Evolutionary conservation across 306 rosid species (phyloP).

Genomic region (Hippophae gyantsensis): DNA sequence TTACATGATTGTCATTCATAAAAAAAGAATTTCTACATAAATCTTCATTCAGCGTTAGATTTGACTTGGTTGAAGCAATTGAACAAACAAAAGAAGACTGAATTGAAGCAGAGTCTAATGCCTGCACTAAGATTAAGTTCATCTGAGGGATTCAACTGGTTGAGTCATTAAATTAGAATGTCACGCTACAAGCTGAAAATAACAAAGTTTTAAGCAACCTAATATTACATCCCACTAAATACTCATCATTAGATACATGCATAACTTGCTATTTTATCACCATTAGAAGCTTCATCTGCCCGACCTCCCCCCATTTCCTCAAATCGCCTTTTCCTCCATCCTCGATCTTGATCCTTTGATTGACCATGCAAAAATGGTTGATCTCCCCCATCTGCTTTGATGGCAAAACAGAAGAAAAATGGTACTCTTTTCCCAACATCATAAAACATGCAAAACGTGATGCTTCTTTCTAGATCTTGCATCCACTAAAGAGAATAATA

Average conservation of each 20-base stretch:
- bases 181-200: slow-evolving; percentile 10
- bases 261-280: slow-evolving; percentile 19
- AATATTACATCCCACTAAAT: not conserved
- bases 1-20: slow-evolving; percentile 11
- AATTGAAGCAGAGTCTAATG: slow-evolving; percentile 16
- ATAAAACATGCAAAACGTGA: slow-evolving; percentile 12
- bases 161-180: slow-evolving; percentile 16
- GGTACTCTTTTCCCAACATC: slow-evolving; percentile 13
- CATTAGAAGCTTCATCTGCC: slow-evolving; percentile 19
- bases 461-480: slow-evolving; percentile 11
- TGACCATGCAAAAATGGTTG: slow-evolving; percentile 39
- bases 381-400: slow-evolving; percentile 55
- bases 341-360: slow-evolving; percentile 36
- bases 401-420: slow-evolving; percentile 29
- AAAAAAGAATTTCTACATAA: slow-evolving; percentile 10
- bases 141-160: not conserved
- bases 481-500: not conserved
- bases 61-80: slow-evolving; percentile 1
- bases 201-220: slow-evolving; percentile 7
- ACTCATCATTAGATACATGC: slow-evolving; percentile 2
- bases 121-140: slow-evolving; percentile 4
- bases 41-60: slow-evolving; percentile 16
- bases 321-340: slow-evolving; percentile 27
- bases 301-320: slow-evolving; percentile 30
- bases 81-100: not conserved